Base-by-base conservation (phyloP, 805 yeast species). In the Wickerhamomyces alni region DNA sequence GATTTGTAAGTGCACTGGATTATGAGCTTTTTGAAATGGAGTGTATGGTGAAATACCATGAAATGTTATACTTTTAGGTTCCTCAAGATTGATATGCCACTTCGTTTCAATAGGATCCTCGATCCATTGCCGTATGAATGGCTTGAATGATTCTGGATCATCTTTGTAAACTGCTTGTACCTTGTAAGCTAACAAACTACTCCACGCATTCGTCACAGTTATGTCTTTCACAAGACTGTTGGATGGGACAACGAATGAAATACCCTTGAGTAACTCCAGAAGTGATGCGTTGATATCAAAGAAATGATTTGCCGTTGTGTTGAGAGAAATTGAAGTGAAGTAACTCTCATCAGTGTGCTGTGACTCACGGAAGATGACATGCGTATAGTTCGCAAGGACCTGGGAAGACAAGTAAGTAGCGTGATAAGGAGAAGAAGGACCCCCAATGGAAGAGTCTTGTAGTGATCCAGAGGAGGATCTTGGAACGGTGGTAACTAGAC, bases 41-140 rank as follows among this genome's bases (percentile, higher is more conserved):
- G 79, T 72, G 51, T 63, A 83, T 2, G 89, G 91, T 0, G 93
- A 79, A 18, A 77, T 69, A 22, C 85, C 82, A 53, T 85, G 91
- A 29, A 68, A 60, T 37, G 63, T 63, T 29, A 68, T 57, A 43
- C 52, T 65, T 42, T 66, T 66, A 59, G 17, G 57, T 4, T 64
- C 56, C 7, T 64, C 56, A 1, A 80, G 43, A 40, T 80, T 70
- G 8, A 82, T 60, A 51, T 80, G 84, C 88, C 91, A 89, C 61
- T 87, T 87, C 0, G 87, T 72, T 56, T 89, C 96, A 48, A 65
- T 71, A 1, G 85, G 84, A 27, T 77, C 79, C 10, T 67, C 63
- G 4, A 76, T 65, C 63, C 74, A 73, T 58, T 88, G 96, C 41
- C 87, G 70, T 3, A 84, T 58, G 28, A 87, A 67, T 1, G 95